A percentile compares a stretch with the other conserved stretches of the same genome.
Conservation (phyloP, 768 basidiomycete genomes). For the Boletus edulis region DNA sequence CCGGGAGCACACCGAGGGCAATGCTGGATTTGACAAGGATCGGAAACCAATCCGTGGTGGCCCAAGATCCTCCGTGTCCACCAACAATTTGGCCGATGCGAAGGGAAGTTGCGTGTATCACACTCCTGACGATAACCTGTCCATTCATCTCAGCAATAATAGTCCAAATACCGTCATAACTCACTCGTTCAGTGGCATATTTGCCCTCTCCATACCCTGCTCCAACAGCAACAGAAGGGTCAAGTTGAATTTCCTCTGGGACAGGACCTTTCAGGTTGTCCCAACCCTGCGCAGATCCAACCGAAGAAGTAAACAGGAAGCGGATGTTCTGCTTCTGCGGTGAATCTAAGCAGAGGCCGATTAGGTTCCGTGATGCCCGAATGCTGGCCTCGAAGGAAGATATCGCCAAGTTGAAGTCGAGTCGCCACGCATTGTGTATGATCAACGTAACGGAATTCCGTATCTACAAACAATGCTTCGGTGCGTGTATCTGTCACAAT, state of each 20-base stretch:
- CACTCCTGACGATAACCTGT: conserved; percentile 27
- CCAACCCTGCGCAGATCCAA: conserved; percentile 22
- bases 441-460: conserved; percentile 29
- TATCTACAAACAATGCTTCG: conserved; percentile 6
- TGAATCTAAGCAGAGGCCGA: conserved; percentile 24
- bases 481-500: not conserved
- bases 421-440: conserved; percentile 39
- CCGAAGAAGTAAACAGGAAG: conserved; percentile 28
- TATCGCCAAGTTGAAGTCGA: conserved; percentile 41
- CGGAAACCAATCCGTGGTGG: conserved; percentile 45
- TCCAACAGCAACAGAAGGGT: conserved; percentile 28
- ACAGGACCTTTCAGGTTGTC: conserved; percentile 26
- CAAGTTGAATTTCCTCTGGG: conserved; percentile 37
- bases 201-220: conserved; percentile 38
- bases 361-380: conserved; percentile 30
- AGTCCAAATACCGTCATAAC: not conserved
- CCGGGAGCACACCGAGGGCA: conserved; percentile 26
- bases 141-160: not conserved
- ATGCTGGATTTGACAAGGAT: conserved; percentile 37
- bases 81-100: conserved; percentile 39
- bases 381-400: conserved; percentile 38
- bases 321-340: not conserved
- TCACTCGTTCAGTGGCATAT: conserved; percentile 36
- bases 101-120: conserved; percentile 25
- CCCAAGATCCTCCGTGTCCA: conserved; percentile 41